A percentile compares a stretch with the other conserved stretches of the same genome.
phyloP scores from a whole-genome alignment of 768 basidiomycete genomes.

The Boletus rex-veris region DNA sequence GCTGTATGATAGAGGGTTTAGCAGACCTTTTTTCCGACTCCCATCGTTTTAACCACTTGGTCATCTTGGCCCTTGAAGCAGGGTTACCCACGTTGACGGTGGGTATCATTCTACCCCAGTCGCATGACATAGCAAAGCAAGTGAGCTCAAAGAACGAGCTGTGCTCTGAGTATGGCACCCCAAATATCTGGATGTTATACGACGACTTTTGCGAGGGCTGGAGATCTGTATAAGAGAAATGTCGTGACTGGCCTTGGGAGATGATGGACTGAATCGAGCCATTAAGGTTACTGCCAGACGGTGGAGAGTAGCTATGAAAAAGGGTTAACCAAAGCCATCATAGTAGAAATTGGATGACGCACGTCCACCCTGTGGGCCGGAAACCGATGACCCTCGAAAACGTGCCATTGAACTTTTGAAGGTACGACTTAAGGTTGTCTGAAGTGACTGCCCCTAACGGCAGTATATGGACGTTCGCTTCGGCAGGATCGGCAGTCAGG shows the following conservation, averaged over 20 bases:
- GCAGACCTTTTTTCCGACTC: constrained; percentile 69
- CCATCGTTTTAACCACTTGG: constrained; percentile 88
- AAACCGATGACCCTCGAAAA: constrained; percentile 79
- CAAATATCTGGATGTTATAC: constrained; percentile 64
- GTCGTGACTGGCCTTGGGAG: constrained; percentile 55
- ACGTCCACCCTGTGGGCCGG: constrained; percentile 97
- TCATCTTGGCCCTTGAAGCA: constrained; percentile 76
- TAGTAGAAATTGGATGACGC: constrained; percentile 28
- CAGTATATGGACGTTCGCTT: constrained; percentile 81
- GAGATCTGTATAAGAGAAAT: constrained; percentile 69
- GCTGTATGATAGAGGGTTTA: constrained; percentile 34
- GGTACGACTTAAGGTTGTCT: constrained; percentile 75
- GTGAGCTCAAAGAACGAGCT: constrained; percentile 94
- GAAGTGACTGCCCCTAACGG: constrained; percentile 72
- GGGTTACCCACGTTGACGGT: constrained; percentile 88
- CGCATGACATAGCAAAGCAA: constrained; percentile 87
- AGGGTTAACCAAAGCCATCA: not conserved
- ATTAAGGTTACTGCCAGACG: constrained; percentile 56
- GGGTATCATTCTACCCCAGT: constrained; percentile 87
- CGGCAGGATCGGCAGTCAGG: constrained; percentile 70
- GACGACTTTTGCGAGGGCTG: constrained; percentile 71
- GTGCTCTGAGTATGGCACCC: constrained; percentile 93
- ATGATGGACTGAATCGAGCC: constrained; percentile 71
- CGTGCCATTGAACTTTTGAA: constrained; percentile 65
- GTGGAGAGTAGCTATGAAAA: constrained; percentile 55